These are phyloP conservation scores for Vitis hybrid DNA, from an alignment of 177 flowering plant species.

Conservation along the genomic window DNA sequence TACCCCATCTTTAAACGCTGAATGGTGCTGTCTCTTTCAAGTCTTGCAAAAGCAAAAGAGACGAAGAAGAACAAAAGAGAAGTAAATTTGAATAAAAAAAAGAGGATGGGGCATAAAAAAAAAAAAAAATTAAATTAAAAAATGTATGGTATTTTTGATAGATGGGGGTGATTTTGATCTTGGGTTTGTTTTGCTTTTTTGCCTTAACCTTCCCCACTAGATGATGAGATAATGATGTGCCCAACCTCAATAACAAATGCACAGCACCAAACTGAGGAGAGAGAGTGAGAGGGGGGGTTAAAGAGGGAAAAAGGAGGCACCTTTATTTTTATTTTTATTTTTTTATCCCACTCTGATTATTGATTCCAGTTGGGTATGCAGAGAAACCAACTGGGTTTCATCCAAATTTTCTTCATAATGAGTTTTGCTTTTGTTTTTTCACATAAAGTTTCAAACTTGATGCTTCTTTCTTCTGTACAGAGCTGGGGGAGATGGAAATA, in stretches of 20 bases:
- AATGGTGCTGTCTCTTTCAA: slow-evolving; percentile 43
- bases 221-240: slow-evolving; percentile 79
- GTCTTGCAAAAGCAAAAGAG: slow-evolving; percentile 12
- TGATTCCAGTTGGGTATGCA: slow-evolving; percentile 50
- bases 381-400: slow-evolving; percentile 37
- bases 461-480: slow-evolving; percentile 24
- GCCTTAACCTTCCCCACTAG: slow-evolving; percentile 31
- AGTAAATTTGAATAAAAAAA: background rate
- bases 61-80: background rate
- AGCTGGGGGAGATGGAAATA: slow-evolving; percentile 12
- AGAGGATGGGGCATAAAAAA: background rate
- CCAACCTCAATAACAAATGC: slow-evolving; percentile 31
- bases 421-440: slow-evolving; percentile 12
- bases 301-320: slow-evolving; percentile 7
- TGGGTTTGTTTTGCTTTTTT: slow-evolving; percentile 19
- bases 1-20: slow-evolving; percentile 36
- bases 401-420: slow-evolving; percentile 9
- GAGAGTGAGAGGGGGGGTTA: slow-evolving; percentile 14
- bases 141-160: background rate
- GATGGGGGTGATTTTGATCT: slow-evolving; percentile 9
- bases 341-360: slow-evolving; percentile 37
- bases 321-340: slow-evolving; percentile 13
- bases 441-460: slow-evolving; percentile 21
- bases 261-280: slow-evolving; percentile 20
- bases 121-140: background rate